Evolutionary conservation across 2,329 filamentous ascomycete species (phyloP).

Genomic region (Fusarium sp.): DNA sequence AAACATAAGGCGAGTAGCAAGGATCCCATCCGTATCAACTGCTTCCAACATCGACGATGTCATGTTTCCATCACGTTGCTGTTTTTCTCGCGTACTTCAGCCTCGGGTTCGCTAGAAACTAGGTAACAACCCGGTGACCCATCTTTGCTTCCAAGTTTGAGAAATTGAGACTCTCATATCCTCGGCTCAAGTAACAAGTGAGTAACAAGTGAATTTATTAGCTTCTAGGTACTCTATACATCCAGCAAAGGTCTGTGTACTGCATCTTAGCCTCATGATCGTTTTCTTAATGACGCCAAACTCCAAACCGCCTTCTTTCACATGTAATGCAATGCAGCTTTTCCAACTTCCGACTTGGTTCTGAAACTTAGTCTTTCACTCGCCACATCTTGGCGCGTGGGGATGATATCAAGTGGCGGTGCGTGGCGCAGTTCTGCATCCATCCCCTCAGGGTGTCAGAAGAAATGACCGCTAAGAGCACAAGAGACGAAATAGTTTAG

Average conservation of each 20-base stretch:
- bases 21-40: conserved; percentile 10
- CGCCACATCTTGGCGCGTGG: conserved; percentile 22
- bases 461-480: too few relatives aligned
- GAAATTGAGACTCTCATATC: not conserved
- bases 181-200: not conserved
- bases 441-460: not conserved
- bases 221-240: not conserved
- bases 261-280: not conserved
- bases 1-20: not conserved
- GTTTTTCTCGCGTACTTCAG: not conserved
- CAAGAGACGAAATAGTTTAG: too few relatives aligned
- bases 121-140: conserved; percentile 4
- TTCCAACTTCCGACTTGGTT: conserved; percentile 38
- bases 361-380: conserved; percentile 32
- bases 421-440: conserved; percentile 18
- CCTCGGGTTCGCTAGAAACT: conserved; percentile 9
- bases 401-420: conserved; percentile 6
- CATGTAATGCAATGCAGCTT: conserved; percentile 1
- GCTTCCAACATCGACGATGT: conserved; percentile 11
- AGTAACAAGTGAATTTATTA: not conserved
- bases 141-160: conserved; percentile 10
- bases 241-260: not conserved
- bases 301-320: conserved; percentile 13
- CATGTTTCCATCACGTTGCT: conserved; percentile 25
- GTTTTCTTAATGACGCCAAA: conserved; percentile 25